phyloP scores from a whole-genome alignment of 108 stramenopile species.

The Fragilariopsis cylindrus region DNA sequence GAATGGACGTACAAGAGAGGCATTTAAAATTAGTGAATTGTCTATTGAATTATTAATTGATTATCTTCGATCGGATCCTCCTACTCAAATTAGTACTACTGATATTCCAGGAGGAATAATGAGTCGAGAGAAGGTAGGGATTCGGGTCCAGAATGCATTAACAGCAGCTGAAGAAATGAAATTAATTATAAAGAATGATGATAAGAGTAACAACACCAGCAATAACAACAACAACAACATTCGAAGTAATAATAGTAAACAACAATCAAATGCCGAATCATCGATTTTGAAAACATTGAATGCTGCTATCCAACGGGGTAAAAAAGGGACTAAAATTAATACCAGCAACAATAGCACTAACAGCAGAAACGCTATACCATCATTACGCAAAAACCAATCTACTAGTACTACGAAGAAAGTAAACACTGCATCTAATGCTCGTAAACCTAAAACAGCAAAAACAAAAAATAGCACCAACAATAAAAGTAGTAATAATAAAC shows the following conservation, averaged over 20 bases:
- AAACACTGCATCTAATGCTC: neutral
- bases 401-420: conserved; percentile 4
- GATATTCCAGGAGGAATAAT: neutral
- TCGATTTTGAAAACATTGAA: conserved; percentile 10
- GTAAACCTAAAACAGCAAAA: neutral
- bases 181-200: neutral
- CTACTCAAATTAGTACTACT: neutral
- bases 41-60: conserved; percentile 43
- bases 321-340: neutral
- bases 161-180: conserved; percentile 51
- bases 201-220: neutral
- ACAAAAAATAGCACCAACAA: neutral
- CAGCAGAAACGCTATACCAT: neutral
- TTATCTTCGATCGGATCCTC: conserved; percentile 28
- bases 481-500: neutral
- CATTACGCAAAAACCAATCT: conserved; percentile 10
- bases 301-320: neutral
- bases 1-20: conserved; percentile 27
- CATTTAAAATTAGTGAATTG: conserved; percentile 41
- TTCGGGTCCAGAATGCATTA: conserved; percentile 41
- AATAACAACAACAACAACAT: neutral
- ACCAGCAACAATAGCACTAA: neutral
- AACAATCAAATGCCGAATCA: neutral
- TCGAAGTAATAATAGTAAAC: neutral
- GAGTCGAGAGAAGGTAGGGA: conserved; percentile 24